Base-by-base conservation (phyloP, 1,139 yeast species). In the Yamadazyma diospyri region DNA sequence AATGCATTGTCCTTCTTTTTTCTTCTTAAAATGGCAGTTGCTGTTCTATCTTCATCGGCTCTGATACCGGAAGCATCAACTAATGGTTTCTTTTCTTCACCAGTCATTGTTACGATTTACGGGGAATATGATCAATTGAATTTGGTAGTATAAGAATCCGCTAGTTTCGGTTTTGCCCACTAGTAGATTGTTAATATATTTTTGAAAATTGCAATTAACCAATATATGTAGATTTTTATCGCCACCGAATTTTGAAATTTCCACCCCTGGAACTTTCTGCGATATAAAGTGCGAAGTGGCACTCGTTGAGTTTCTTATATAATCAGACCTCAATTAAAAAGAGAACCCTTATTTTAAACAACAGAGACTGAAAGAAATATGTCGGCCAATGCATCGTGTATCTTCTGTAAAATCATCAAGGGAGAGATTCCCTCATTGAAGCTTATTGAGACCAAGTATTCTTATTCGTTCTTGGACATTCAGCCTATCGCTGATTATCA, bases 1-100 rank as follows among this genome's bases (percentile, higher is more conserved):
- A 94, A 72, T 34, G 94, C 78, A 61, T 94, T 94, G 55, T 86
- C 96, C 76, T 92, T 92, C 94, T 92, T 92, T 81, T 94, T 94
- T 64, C 92, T 78, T 66, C 97, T 84, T 55, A 94, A 73, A 55
- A 94, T 94, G 23, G 98, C 98, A 37, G 98, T 92, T 47, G 99
- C 98, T 36, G 96, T 87, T 45, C 78, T 79, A 59, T 92, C 97
- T 53, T 85, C 95, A 29, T 53, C 54, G 30, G 57, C 42, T 30
- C 64, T 58, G 31, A 64, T 61, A 13, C 74, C 74, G 20, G 70
- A 59, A 39, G 70, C 73, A 47, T 69, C 75, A 47, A 65, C 56
- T 44, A 64, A 61, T 20, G 64, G 60, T 50, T 65, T 66, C 49
- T 64, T 50, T 36, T 55, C 61, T 36, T 48, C 53, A 30, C 40